These are phyloP conservation scores for Fomes fomentarius DNA, from an alignment of 1,284 basidiomycete species.

Conservation along the genomic window DNA sequence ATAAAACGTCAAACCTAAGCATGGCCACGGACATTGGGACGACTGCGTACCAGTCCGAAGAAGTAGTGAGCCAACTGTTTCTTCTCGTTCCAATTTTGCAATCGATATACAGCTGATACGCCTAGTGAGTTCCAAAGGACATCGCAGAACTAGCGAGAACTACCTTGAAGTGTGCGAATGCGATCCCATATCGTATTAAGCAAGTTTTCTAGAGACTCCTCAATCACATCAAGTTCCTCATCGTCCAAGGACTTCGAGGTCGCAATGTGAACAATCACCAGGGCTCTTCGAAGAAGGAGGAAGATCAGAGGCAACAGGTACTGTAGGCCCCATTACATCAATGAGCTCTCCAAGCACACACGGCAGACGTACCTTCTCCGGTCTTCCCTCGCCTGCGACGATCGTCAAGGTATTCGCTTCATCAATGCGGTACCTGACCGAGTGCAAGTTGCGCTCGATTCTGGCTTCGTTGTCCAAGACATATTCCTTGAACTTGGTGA, in stretches of 20 bases:
- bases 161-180: conserved; percentile 3
- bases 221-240: conserved; percentile 5
- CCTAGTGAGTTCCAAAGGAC: not conserved
- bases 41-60: conserved; percentile 31
- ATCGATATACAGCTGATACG: conserved; percentile 38
- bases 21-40: no score
- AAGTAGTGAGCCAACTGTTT: conserved; percentile 30
- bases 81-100: conserved; percentile 28
- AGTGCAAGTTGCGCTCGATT: conserved; percentile 19
- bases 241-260: not conserved
- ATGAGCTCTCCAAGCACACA: not conserved
- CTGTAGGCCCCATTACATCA: conserved; percentile 1
- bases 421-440: conserved; percentile 28
- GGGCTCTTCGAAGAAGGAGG: conserved; percentile 8
- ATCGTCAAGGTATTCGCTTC: conserved; percentile 25
- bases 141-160: no score
- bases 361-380: conserved; percentile 25
- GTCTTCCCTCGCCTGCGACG: conserved; percentile 18
- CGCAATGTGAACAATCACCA: conserved; percentile 7
- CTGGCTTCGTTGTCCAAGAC: conserved; percentile 24
- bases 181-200: not conserved
- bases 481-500: conserved; percentile 24
- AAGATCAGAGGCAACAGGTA: conserved; percentile 15
- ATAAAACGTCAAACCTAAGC: not conserved
- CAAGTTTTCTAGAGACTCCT: not conserved